A percentile compares a stretch with the other conserved stretches of the same genome.
Conservation (phyloP, 2,329 filamentous ascomycete genomes). For the Ophiostoma tasmaniense region DNA sequence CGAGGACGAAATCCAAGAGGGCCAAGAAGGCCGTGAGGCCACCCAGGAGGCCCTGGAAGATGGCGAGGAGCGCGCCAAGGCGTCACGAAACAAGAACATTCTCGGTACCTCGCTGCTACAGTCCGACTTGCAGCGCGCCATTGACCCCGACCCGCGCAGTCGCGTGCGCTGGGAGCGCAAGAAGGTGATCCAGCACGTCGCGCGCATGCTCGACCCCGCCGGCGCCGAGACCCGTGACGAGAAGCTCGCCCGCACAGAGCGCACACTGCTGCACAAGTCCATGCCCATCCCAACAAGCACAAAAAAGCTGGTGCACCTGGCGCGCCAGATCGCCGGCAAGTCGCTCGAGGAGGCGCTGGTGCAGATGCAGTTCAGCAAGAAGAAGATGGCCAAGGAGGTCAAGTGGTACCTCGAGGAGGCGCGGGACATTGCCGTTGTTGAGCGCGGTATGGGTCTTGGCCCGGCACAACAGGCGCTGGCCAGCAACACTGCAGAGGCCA, state of each 20-base stretch:
- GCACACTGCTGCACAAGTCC: slow-evolving; percentile 50
- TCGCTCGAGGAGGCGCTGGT: slow-evolving; percentile 85
- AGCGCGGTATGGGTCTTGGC: slow-evolving; percentile 74
- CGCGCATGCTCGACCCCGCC: slow-evolving; percentile 54
- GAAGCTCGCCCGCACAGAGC: slow-evolving; percentile 57
- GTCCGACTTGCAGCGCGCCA: slow-evolving; percentile 50
- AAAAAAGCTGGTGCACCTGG: slow-evolving; percentile 84
- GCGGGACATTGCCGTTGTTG: slow-evolving; percentile 69
- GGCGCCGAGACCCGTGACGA: slow-evolving; percentile 48
- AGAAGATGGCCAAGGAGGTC: slow-evolving; percentile 80
- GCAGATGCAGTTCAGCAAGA: slow-evolving; percentile 93
- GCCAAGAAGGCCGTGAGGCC: slow-evolving; percentile 15
- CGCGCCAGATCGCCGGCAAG: slow-evolving; percentile 86
- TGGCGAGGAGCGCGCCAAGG: background rate
- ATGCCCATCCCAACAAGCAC: slow-evolving; percentile 71
- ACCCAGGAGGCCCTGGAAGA: slow-evolving; percentile 1
- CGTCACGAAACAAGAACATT: slow-evolving; percentile 7
- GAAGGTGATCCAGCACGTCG: slow-evolving; percentile 71
- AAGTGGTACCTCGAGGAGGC: slow-evolving; percentile 71
- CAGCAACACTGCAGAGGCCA: slow-evolving; percentile 24
- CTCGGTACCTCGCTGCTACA: slow-evolving; percentile 32
- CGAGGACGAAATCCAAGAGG: slow-evolving; percentile 21
- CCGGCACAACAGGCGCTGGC: slow-evolving; percentile 28
- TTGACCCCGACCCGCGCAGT: slow-evolving; percentile 67
- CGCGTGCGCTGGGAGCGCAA: slow-evolving; percentile 72